Conservation (phyloP, 768 basidiomycete genomes). For the Leccinum longicurvipes region DNA sequence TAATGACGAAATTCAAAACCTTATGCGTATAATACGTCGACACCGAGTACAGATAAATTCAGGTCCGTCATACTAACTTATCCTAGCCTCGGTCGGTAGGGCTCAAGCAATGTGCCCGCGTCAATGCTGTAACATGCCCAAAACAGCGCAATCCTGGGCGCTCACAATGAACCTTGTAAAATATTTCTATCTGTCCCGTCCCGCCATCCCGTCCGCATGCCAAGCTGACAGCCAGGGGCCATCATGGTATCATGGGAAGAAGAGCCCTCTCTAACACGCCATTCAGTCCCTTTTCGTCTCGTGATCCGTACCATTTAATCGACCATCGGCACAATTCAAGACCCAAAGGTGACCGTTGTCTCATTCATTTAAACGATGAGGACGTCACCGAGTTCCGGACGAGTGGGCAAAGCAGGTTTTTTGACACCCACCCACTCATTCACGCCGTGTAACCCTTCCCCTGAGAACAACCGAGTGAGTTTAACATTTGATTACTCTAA, state of each 20-base stretch:
- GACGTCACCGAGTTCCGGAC: neutral
- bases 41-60: constrained; percentile 25
- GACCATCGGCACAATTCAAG: too few species aligned
- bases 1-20: constrained; percentile 17
- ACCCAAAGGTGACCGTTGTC: neutral
- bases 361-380: neutral
- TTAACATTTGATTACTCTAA: constrained; percentile 4
- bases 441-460: neutral
- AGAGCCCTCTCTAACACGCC: neutral
- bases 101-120: neutral
- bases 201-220: neutral
- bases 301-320: constrained; percentile 4
- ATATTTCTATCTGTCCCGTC: neutral
- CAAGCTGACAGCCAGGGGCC: neutral
- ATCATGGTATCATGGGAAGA: neutral
- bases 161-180: neutral
- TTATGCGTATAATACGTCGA: constrained; percentile 11
- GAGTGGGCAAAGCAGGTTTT: neutral
- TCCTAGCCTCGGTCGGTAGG: constrained; percentile 1
- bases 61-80: constrained; percentile 15
- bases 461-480: constrained; percentile 1
- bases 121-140: neutral
- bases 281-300: neutral
- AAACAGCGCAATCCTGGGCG: neutral
- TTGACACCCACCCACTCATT: neutral